phyloP scores from a whole-genome alignment of 1,284 basidiomycete species.

The Lignosus rhinocerotis region DNA sequence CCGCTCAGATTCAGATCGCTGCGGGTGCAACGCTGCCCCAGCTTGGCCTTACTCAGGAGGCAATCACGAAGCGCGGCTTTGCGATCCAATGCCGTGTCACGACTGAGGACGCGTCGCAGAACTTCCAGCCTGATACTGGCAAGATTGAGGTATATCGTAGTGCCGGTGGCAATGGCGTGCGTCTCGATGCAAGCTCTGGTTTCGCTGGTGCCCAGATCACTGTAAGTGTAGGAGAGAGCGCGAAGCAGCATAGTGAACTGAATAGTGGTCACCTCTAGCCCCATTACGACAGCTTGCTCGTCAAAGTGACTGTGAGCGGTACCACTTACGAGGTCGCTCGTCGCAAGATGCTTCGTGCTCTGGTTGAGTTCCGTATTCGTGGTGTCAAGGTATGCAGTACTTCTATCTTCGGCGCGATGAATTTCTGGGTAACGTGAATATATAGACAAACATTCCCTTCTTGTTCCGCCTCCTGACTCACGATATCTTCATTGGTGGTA shows the following conservation, averaged over 20 bases:
- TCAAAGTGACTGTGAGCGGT: slow-evolving; percentile 95
- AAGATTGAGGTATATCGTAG: slow-evolving; percentile 99
- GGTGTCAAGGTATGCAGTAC: slow-evolving; percentile 82
- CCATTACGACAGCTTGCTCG: slow-evolving; percentile 97
- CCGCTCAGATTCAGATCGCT: slow-evolving; percentile 98
- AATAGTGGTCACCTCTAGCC: slow-evolving; percentile 50
- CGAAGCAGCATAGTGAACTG: not conserved
- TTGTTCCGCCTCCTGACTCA: slow-evolving; percentile 98
- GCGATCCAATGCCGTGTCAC: slow-evolving; percentile 99
- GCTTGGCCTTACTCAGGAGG: slow-evolving; percentile 95
- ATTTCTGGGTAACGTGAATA: slow-evolving; percentile 5
- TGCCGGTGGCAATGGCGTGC: slow-evolving; percentile 98
- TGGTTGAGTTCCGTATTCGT: slow-evolving; percentile 99
- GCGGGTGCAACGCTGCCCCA: slow-evolving; percentile 95
- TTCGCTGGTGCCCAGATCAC: slow-evolving; percentile 99
- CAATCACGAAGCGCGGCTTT: slow-evolving; percentile 94
- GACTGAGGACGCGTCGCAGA: slow-evolving; percentile 91
- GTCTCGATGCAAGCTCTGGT: slow-evolving; percentile 95
- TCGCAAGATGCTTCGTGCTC: slow-evolving; percentile 97
- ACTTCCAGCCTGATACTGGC: slow-evolving; percentile 98
- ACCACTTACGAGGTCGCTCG: slow-evolving; percentile 99
- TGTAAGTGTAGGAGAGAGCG: slow-evolving; percentile 43
- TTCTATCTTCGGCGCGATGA: not conserved
- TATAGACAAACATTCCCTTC: slow-evolving; percentile 97
- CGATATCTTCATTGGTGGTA: slow-evolving; percentile 93